Evolutionary conservation across 169 alveolate species (phyloP), one percentile per base, ranked within the genome.

Genomic region (Eimeria tenella): DNA sequence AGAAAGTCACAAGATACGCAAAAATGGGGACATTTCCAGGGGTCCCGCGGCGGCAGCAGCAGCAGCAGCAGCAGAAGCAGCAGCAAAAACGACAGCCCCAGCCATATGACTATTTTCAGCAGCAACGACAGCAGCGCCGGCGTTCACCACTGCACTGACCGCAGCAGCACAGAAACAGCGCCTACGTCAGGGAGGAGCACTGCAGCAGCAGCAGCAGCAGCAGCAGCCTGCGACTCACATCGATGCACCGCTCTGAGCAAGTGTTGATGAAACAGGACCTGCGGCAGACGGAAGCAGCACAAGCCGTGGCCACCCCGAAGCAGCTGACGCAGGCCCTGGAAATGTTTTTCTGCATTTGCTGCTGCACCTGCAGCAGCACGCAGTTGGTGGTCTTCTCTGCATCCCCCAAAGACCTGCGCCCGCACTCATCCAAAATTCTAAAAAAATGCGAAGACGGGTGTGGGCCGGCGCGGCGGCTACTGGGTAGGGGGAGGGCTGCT

Each of bases 321-420:
- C 82, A 71, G 13, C 53, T 42, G 49, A 50, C 82, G 49, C 82
- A 71, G 13, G 56, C 10, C 11, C 19, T 15, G 13, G 65, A 11
- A 4, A 31, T 49, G 17, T 75, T 21, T 62, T 52, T 65, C 60
- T 75, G 65, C 86, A 49, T 6, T 31, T 75, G 86, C 86, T 75
- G 82, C 82, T 71, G 82, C 82, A 71, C 55, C 82, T 71, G 82
- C 82, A n/a, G 82, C 55, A 71, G 50, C 82, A 71, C 17, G 49
- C 82, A 71, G 13, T 21, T 42, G 17, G 82, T 8, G 15, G 82
- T 71, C 19, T 42, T 71, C 53, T 71, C 82, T 31, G 23, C 23
- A 71, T 71, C 82, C 50, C 82, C 82, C 11, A 71, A 31, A 21
- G 82, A 15, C 53, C 52, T 21, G 15, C 82, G 17, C 9, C 82